Evolutionary conservation across 2,329 filamentous ascomycete genomes (phyloP), one percentile per base, ranked within the genome.

Genomic region (Cryphonectria nitschkei): DNA sequence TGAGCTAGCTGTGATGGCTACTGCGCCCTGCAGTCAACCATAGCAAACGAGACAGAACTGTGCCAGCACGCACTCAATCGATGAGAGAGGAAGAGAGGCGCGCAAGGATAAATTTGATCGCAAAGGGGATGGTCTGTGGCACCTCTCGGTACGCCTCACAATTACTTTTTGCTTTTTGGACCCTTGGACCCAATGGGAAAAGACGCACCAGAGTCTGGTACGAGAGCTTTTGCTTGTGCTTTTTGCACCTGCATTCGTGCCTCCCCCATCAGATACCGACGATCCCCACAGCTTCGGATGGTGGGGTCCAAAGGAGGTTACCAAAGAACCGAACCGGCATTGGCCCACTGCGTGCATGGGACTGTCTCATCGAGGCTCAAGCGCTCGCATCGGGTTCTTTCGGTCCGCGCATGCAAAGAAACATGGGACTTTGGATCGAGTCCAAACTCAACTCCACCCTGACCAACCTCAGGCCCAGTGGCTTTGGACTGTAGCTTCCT

Each of bases 341-440:
- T 58, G 54, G 34, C 58, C 22, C 34, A 61, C 32, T 22, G 34
- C 58, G 26, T 61, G 58, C 58, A 61, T 61, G 58, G 58, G 58
- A 39, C 58, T 61, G 58, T 61, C 58, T 61, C 58, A 61, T 61
- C 58, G 58, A 61, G 34, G 29, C 14, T 65, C 22, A 8, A 65
- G 26, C 14, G 6, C 39, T 50, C 29, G 63, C 39, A 50, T 50
- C 63, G 43, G 63, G 63, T 46, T n/a, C 61, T 46, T 16, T 29
- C n/a, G 43, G n/a, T 46, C 61, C 37, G n/a, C 34, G 16, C 3
- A 46, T 29, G 14, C 22, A n/a, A 19, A 29, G 61, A 29, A 39
- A 43, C 37, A 32, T 46, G 41, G 61, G 14, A 50, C 29, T 52
- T 14, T 52, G 43, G 63, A 65, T 65, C 63, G 43, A 13, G 37